Evolutionary conservation across 202 grass and related monocot species (phyloP), one percentile per base, ranked within the genome.

Genomic region (Saccharum hybrid): DNA sequence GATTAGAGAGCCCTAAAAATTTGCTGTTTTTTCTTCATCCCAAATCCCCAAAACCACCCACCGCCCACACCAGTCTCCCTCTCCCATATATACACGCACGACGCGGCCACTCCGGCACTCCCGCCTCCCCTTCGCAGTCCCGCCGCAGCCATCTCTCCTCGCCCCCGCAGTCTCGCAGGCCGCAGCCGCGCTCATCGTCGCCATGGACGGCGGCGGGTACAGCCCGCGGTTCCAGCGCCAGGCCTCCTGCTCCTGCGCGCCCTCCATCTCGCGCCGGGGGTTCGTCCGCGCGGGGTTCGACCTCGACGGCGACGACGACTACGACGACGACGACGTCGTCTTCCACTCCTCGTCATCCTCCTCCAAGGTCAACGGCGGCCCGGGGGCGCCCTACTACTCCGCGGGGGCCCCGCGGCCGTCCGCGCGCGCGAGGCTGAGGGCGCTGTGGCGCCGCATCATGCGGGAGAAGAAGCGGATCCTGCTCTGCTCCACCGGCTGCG

Each of bases 401-500:
- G 16, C 9, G 15, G 22, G 2, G 15, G 1, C 49, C 23, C 4
- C 60, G 19, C 63, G 38, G 18, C 72, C 71, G 21, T 56, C 75
- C 23, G 68, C 66, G 69, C 63, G 68, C 52, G 16, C 67, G 63
- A 83, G 56, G 86, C 86, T 96, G 73, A 81, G 90, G 38, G 78
- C 73, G 3, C 81, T 94, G 61, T 99, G 93, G 97, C 83, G 91
- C 81, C 84, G 84, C 81, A 89, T 99, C 84, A 8, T 93, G 71
- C 85, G 90, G 77, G 90, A 95, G 78, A 95, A 92, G 85, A 88
- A 46, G 79, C 75, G 87, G 84, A 90, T 88, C 9, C 88, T 94
- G 40, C 82, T 86, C 76, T 85, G 86, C 76, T 16, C 81, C 82
- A 87, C 82, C 78, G 85, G 85, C 77, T 88, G 88, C 88, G 63